phyloP scores from a whole-genome alignment of 2,329 filamentous ascomycete species.

The Phyllachora maydis region DNA sequence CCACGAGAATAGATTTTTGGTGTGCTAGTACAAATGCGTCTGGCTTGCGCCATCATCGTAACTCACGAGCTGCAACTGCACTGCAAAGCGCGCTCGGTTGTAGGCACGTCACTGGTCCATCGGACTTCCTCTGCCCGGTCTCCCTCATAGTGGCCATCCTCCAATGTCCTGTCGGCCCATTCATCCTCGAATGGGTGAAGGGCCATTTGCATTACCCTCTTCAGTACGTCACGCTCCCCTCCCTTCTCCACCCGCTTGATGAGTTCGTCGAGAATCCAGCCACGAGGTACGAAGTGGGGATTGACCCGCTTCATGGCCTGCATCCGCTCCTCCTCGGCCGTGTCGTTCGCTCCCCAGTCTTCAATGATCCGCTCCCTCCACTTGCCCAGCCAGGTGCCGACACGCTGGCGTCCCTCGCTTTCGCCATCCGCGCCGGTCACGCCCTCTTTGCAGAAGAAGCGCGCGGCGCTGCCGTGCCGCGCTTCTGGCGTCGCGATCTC shows the following conservation, averaged over 20 bases:
- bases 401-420: slow-evolving; percentile 40
- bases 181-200: slow-evolving; percentile 66
- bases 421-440: slow-evolving; percentile 30
- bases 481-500: slow-evolving; percentile 44
- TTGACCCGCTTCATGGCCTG: slow-evolving; percentile 69
- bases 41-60: background rate
- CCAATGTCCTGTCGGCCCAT: slow-evolving; percentile 36
- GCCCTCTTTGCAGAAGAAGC: slow-evolving; percentile 68
- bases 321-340: slow-evolving; percentile 39
- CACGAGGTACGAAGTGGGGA: slow-evolving; percentile 77
- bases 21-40: background rate
- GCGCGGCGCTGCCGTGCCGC: slow-evolving; percentile 39
- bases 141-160: slow-evolving; percentile 27
- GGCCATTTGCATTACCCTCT: slow-evolving; percentile 62
- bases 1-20: background rate
- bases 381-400: slow-evolving; percentile 62
- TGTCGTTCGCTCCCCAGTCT: slow-evolving; percentile 30
- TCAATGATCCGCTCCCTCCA: slow-evolving; percentile 55
- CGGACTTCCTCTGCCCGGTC: slow-evolving; percentile 57
- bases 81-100: slow-evolving; percentile 60
- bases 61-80: slow-evolving; percentile 80
- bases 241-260: slow-evolving; percentile 77
- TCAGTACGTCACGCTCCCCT: slow-evolving; percentile 59
- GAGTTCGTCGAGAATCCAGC: slow-evolving; percentile 85
- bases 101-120: slow-evolving; percentile 73